Percentiles rank a stretch among this genome's conserved stretches.
These are phyloP conservation scores for Coemansia sp. DNA, from an alignment of 192 early-diverging fungal species.

Conservation along the genomic window DNA sequence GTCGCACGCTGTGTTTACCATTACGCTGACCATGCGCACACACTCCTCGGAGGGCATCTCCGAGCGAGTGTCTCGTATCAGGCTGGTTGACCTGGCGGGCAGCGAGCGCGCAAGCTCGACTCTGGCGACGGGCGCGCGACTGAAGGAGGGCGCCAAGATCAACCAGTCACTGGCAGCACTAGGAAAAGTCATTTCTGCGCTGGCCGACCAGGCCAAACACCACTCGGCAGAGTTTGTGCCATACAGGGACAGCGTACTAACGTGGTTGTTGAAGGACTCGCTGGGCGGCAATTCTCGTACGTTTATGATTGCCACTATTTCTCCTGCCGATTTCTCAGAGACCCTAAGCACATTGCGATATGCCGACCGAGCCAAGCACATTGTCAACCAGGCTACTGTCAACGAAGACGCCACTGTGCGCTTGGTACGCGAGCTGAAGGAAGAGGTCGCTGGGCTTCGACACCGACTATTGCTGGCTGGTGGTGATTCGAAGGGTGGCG, in stretches of 20 bases:
- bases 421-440: slow-evolving; percentile 81
- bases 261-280: slow-evolving; percentile 84
- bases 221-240: slow-evolving; percentile 70
- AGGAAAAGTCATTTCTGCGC: slow-evolving; percentile 91
- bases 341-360: slow-evolving; percentile 87
- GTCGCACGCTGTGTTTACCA: slow-evolving; percentile 84
- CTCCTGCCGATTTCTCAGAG: slow-evolving; percentile 76
- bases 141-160: slow-evolving; percentile 94
- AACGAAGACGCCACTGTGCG: slow-evolving; percentile 86
- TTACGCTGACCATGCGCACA: slow-evolving; percentile 70
- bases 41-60: slow-evolving; percentile 60
- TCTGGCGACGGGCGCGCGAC: slow-evolving; percentile 77
- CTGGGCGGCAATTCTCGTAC: slow-evolving; percentile 86
- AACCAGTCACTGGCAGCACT: slow-evolving; percentile 90
- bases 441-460: slow-evolving; percentile 72
- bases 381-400: slow-evolving; percentile 88
- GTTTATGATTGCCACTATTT: slow-evolving; percentile 79
- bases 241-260: slow-evolving; percentile 90
- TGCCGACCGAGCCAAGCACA: slow-evolving; percentile 87
- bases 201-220: slow-evolving; percentile 69
- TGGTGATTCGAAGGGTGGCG: slow-evolving; percentile 16
- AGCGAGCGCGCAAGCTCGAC: slow-evolving; percentile 89
- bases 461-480: slow-evolving; percentile 59
- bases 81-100: slow-evolving; percentile 92
- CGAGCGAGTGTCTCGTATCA: slow-evolving; percentile 78